Evolutionary conservation across 805 yeast species (phyloP).

Genomic region (Myxozyma udenii): DNA sequence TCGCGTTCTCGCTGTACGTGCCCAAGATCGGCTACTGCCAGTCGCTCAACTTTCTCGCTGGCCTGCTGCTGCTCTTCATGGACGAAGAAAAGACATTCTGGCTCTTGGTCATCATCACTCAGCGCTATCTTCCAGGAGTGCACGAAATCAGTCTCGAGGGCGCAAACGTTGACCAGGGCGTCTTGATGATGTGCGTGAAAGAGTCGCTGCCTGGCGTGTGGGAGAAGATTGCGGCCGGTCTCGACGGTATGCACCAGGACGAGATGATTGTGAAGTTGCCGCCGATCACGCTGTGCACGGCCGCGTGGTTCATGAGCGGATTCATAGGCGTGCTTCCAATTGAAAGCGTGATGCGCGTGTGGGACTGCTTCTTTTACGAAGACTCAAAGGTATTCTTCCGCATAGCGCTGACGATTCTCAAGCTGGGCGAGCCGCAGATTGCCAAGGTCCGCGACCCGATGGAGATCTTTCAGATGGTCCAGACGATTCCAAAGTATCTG

Average conservation of each 20-base stretch:
- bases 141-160: constrained; percentile 90
- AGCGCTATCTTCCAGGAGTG: constrained; percentile 80
- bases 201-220: constrained; percentile 83
- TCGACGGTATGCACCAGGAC: constrained; percentile 44
- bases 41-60: constrained; percentile 88
- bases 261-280: constrained; percentile 69
- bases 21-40: constrained; percentile 96
- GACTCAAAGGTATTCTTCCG: constrained; percentile 84
- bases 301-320: constrained; percentile 98
- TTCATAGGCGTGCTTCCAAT: constrained; percentile 87
- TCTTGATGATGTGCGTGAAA: constrained; percentile 76
- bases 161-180: constrained; percentile 93
- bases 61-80: constrained; percentile 76
- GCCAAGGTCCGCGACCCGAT: constrained; percentile 45
- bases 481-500: constrained; percentile 70
- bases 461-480: constrained; percentile 80
- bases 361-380: constrained; percentile 95
- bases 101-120: constrained; percentile 91
- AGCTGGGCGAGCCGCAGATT: constrained; percentile 67
- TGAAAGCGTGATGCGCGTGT: constrained; percentile 80
- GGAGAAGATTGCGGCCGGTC: constrained; percentile 48
- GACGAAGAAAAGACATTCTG: constrained; percentile 89
- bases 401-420: constrained; percentile 74
- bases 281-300: constrained; percentile 87
- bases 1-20: constrained; percentile 78